These are phyloP conservation scores for Gossypium schwendimanii DNA, from an alignment of 441 rosid genomes.

Conservation along the genomic window DNA sequence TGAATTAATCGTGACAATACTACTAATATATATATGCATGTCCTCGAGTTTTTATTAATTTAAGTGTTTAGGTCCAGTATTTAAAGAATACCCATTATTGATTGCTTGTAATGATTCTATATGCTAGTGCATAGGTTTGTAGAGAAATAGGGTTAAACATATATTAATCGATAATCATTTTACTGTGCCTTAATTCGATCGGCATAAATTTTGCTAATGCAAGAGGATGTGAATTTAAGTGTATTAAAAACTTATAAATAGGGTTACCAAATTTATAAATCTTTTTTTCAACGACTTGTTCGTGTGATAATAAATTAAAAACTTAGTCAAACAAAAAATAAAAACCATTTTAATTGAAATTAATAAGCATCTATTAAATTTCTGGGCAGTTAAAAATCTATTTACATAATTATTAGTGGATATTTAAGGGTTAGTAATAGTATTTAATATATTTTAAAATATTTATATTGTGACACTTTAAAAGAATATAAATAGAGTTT, in stretches of 20 bases:
- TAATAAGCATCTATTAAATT: too few species aligned
- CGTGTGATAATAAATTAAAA: background rate
- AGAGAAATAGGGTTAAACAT: background rate
- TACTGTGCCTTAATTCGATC: too few species aligned
- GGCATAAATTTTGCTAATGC: too few species aligned
- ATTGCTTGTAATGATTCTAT: background rate
- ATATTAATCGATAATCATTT: background rate
- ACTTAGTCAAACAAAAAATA: too few species aligned
- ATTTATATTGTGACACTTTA: background rate
- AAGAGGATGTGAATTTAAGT: background rate
- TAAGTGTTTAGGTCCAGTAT: background rate
- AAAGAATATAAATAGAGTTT: background rate
- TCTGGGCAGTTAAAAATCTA: too few species aligned
- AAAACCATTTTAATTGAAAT: too few species aligned
- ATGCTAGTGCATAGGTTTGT: background rate
- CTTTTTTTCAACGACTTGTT: background rate
- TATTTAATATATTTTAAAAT: background rate
- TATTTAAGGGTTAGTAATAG: too few species aligned
- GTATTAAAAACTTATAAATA: background rate
- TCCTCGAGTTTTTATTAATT: background rate
- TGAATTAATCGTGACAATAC: background rate
- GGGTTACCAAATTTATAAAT: background rate
- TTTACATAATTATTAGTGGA: too few species aligned
- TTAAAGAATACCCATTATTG: background rate
- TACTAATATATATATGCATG: background rate